Base-by-base conservation (phyloP, 352 stramenopile genomes). In the Pythium diclinum region DNA sequence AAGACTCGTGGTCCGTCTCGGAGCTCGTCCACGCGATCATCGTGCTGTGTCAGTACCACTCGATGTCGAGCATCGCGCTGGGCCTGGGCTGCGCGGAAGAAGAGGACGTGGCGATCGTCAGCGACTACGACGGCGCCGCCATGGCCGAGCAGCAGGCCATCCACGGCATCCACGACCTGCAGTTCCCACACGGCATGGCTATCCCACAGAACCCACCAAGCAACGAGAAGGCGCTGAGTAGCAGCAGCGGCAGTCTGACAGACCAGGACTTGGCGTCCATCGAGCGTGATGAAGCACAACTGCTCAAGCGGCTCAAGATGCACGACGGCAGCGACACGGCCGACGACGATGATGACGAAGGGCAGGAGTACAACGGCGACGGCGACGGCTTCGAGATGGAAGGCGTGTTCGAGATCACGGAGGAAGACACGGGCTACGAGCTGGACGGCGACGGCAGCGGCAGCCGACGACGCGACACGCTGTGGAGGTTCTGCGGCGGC, bases 1-100 rank as follows among this genome's bases (percentile, higher is more conserved):
- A 91, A 33, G 82, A 90, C 28, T 91, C 85, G 66, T 95, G 87
- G 87, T 95, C 87, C 2, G 83, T 94, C 10, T 89, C 87, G 25
- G 87, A 95, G 70, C 75, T 95, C 16, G 87, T 94, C 34, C 87
- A 95, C 59, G 87, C 87, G 6, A 91, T 95, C 63, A 87, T 93
- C 52, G 83, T 95, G 33, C 65, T 95, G 42, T 93, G 86, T 61
- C 82, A 89, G 62, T 85, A 88, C 28, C 84, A 95, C 63, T 91
- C 84, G 19, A 93, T 92, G 77, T 78, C 78, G 19, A 88, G 81
- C 68, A 91, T 95, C 54, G 78, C 86, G 19, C 77, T 93, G 5
- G 84, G 84, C 0, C 64, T 95, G 14, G 86, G 86, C 13, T 89
- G 81, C 32, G 81, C 76, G 0, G 86, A 95, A 36, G 86, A 95